Evolutionary conservation across 1,139 yeast genomes (phyloP), one percentile per base, ranked within the genome.

Genomic region (Blastobotrys capitulatus): DNA sequence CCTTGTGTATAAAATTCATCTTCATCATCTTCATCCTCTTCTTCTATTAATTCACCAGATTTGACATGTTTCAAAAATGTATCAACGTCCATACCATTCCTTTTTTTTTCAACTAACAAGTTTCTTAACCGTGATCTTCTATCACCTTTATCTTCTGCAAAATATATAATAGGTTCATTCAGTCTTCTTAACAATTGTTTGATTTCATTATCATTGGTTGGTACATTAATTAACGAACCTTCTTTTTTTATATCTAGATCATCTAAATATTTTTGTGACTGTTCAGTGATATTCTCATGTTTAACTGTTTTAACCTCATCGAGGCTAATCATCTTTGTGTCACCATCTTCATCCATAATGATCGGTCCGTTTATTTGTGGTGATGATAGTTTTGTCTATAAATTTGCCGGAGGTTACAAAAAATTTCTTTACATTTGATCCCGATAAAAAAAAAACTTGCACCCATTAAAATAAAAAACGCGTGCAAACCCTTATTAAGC

Each of bases 1-100:
- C 95, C 96, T 0, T 95, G 95, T 0, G 96, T 88, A 61, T 82
- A 88, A 61, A 85, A 88, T 53, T 86, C 95, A 52, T 84, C 94
- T 20, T 85, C 85, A 2, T 77, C 83, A 3, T 73, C 80, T 0
- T 71, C 78, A 0, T 67, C 75, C 1, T 68, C 75, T 2, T 53
- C 63, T 1, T 58, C 64, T 15, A 57, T 70, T 2, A 52, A 66
- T 19, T 59, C 65, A 12, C 6, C 7, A 22, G 25, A 18, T 20
- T 26, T 18, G 9, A 53, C 66, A 25, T n/a, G n/a, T 60, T 55
- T n/a, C 61, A 65, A 46, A 60, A 57, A 19, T 50, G 60, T 7
- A n/a, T 54, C 42, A n/a, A 59, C 44, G 27, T 60, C 59, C 18
- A 44, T 27, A 44, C 60, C 56, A 27, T 47, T 46, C 49, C 56